A percentile compares a stretch with the other conserved stretches of the same genome.
Conservation (phyloP, 352 stramenopile species). For the Globisporangium nunn region DNA sequence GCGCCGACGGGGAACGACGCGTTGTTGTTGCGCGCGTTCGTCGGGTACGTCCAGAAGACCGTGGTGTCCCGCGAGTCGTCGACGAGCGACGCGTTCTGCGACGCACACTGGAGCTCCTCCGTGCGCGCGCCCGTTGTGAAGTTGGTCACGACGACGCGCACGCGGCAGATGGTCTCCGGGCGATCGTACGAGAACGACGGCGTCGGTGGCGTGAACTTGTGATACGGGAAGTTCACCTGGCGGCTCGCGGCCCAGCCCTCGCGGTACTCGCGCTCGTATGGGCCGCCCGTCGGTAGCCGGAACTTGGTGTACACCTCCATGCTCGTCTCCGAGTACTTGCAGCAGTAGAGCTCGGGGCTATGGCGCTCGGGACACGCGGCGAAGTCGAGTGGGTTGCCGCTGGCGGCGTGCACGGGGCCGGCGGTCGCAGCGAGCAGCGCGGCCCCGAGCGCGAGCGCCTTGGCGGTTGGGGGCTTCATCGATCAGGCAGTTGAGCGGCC, state of each 20-base stretch:
- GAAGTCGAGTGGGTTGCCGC: too few relatives aligned
- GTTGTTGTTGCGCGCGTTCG: constrained; percentile 65
- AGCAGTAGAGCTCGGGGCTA: too few relatives aligned
- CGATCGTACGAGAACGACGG: constrained; percentile 51
- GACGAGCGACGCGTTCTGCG: constrained; percentile 40
- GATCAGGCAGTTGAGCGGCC: too few relatives aligned
- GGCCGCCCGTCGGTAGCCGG: too few relatives aligned
- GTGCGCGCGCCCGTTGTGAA: constrained; percentile 4
- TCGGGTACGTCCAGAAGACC: constrained; percentile 50
- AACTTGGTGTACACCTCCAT: too few relatives aligned
- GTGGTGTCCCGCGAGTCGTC: constrained; percentile 36
- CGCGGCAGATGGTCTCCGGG: constrained; percentile 34
- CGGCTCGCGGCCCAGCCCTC: constrained; percentile 59
- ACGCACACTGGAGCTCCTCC: constrained; percentile 36
- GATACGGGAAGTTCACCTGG: constrained; percentile 66
- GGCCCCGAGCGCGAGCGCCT: too few relatives aligned
- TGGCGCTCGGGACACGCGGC: too few relatives aligned
- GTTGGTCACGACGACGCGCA: constrained; percentile 24
- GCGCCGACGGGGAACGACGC: constrained; percentile 53
- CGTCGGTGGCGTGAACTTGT: constrained; percentile 21
- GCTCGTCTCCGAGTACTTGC: too few relatives aligned
- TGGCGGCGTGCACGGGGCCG: too few relatives aligned
- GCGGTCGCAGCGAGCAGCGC: too few relatives aligned
- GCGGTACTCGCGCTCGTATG: too few relatives aligned
- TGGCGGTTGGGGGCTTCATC: too few relatives aligned